Evolutionary conservation across 2,329 filamentous ascomycete species (phyloP).

Genomic region (Hypoxylon sp.): DNA sequence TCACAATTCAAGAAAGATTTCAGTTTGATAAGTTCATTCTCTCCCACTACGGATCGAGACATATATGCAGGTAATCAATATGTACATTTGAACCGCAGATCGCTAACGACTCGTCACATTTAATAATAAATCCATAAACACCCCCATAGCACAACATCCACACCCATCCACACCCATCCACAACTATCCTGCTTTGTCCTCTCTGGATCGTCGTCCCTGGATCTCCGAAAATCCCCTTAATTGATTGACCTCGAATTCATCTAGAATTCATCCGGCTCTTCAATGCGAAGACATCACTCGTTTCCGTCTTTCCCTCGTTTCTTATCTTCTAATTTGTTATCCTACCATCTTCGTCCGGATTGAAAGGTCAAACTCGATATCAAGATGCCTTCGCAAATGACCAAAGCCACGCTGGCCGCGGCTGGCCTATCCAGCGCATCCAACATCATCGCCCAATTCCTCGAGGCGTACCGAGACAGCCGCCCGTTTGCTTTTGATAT

Average conservation of each 20-base stretch:
- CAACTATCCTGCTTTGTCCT: conserved; percentile 8
- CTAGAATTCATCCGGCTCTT: conserved; percentile 40
- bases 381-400: conserved; percentile 65
- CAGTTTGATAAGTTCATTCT: not conserved
- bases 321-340: conserved; percentile 16
- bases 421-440: conserved; percentile 66
- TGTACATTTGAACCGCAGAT: conserved; percentile 32
- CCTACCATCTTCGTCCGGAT: conserved; percentile 40
- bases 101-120: conserved; percentile 35
- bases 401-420: conserved; percentile 68
- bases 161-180: conserved; percentile 22
- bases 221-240: conserved; percentile 21
- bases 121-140: conserved; percentile 37
- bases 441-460: conserved; percentile 69
- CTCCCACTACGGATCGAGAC: conserved; percentile 1
- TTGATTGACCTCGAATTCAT: conserved; percentile 12
- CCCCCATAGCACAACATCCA: conserved; percentile 23
- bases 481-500: conserved; percentile 63
- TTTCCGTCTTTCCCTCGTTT: conserved; percentile 24
- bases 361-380: conserved; percentile 24
- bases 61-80: conserved; percentile 22
- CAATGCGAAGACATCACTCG: conserved; percentile 36
- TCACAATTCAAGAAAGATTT: not conserved
- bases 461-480: conserved; percentile 64
- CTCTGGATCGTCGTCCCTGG: conserved; percentile 26